Base-by-base conservation (phyloP, 129 eudicot genomes). In the Centaurea solstitialis region DNA sequence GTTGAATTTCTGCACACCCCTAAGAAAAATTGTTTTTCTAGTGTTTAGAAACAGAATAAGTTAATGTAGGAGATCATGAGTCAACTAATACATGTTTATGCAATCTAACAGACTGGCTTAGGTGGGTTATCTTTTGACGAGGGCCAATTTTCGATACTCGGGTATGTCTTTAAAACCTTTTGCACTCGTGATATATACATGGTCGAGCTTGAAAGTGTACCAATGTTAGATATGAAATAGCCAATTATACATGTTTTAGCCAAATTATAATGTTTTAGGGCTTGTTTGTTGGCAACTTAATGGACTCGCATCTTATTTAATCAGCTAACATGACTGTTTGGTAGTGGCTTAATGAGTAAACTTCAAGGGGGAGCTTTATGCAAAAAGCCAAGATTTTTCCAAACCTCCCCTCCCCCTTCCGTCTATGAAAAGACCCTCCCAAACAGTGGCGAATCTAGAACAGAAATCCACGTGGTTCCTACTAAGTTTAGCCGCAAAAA, bases 61-160 rank as follows among this genome's bases (percentile, higher is more conserved):
- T 78, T 65, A 6, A 24, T 66, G 13, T 74, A n/a, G n/a, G n/a
- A 45, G 18, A 50, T 38, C n/a, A 26, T 59, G 78, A 22, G 74
- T 64, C 70, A 17, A 83, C 68, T 80, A 64, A 50, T 47, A 50
- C 35, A 33, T 87, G 81, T 23, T 84, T 26, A 59, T 84, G 72
- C 73, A 33, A 33, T 77, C 77, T 76, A n/a, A 62, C 93, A 96
- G 99, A 79, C 99, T 81, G 99, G 99, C 83, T 85, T 96, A 86
- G 99, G 99, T 71, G 99, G 99, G 76, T 69, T 96, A 79, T 91
- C 99, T 70, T 96, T 96, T 83, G 99, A 96, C n/a, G 99, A 96
- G 89, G 99, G 99, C 33, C 99, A 96, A 83, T 96, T 96, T 88
- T 93, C 99, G 7, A 98, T 96, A 39, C 91, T 96, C 24, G 99